Percentiles rank a stretch among this genome's conserved stretches.
phyloP scores from a whole-genome alignment of 306 rosid genomes.

The Clitoria ternatea region DNA sequence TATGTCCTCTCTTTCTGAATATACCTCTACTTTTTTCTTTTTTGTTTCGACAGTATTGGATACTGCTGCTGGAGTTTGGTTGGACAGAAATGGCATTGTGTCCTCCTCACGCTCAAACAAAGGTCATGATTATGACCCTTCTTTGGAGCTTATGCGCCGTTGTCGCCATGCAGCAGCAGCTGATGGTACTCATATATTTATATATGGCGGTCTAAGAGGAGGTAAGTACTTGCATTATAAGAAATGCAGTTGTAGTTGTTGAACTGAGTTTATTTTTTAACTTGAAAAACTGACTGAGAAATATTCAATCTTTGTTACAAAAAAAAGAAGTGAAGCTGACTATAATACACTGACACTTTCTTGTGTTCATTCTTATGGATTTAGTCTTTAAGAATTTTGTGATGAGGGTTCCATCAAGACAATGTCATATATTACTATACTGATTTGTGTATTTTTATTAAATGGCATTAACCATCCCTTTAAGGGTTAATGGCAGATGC shows the following conservation, averaged over 20 bases:
- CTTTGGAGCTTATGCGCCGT: slow-evolving; percentile 95
- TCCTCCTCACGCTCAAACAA: slow-evolving; percentile 75
- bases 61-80: slow-evolving; percentile 99
- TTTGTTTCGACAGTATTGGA: slow-evolving; percentile 69
- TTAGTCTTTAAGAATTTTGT: neutral
- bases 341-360: slow-evolving; percentile 3
- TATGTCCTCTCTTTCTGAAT: neutral
- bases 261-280: neutral
- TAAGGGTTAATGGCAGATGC: neutral
- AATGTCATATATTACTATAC: neutral
- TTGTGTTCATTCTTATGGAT: neutral
- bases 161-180: slow-evolving; percentile 99
- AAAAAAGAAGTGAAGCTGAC: neutral
- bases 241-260: slow-evolving; percentile 5
- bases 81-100: slow-evolving; percentile 90
- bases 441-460: no score
- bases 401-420: neutral
- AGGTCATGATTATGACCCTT: slow-evolving; percentile 76
- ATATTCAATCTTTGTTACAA: slow-evolving; percentile 4
- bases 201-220: slow-evolving; percentile 95
- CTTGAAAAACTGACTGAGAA: neutral
- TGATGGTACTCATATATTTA: slow-evolving; percentile 70
- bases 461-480: neutral
- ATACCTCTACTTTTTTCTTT: neutral
- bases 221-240: slow-evolving; percentile 45